Conservation (phyloP, 768 basidiomycete genomes). For the Scleroderma bovista region DNA sequence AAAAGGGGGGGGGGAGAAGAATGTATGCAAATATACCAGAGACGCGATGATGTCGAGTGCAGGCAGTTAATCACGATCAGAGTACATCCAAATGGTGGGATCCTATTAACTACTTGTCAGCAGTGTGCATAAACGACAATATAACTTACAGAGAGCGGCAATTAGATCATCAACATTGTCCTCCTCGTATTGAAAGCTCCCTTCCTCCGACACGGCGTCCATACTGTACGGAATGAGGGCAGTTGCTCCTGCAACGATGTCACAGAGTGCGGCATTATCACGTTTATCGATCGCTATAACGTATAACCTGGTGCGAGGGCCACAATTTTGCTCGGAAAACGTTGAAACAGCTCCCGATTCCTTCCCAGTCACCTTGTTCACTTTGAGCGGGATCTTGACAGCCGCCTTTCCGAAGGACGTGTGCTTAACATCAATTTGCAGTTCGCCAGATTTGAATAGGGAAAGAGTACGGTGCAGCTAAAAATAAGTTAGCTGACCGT, state of each 20-base stretch:
- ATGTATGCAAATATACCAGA: too few relatives aligned
- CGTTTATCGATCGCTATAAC: background rate
- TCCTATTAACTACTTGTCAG: too few relatives aligned
- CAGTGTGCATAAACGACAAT: too few relatives aligned
- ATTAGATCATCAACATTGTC: too few relatives aligned
- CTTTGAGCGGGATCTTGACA: background rate
- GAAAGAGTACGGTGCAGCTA: background rate
- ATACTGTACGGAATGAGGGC: background rate
- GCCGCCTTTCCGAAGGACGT: background rate
- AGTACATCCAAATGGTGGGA: too few relatives aligned
- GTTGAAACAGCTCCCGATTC: background rate
- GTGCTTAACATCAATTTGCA: background rate
- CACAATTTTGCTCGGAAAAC: background rate
- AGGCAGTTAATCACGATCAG: too few relatives aligned
- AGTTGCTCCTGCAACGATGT: background rate
- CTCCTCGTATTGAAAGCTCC: too few relatives aligned
- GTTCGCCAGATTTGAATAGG: background rate
- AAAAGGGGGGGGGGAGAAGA: too few relatives aligned
- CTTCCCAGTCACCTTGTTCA: background rate
- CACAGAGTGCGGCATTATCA: background rate
- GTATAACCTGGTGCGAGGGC: background rate
- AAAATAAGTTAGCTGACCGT: background rate
- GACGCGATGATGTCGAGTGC: too few relatives aligned
- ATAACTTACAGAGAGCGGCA: too few relatives aligned
- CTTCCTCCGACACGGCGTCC: too few relatives aligned